phyloP scores from a whole-genome alignment of 2,329 filamentous ascomycete species.

The Monilinia laxa region DNA sequence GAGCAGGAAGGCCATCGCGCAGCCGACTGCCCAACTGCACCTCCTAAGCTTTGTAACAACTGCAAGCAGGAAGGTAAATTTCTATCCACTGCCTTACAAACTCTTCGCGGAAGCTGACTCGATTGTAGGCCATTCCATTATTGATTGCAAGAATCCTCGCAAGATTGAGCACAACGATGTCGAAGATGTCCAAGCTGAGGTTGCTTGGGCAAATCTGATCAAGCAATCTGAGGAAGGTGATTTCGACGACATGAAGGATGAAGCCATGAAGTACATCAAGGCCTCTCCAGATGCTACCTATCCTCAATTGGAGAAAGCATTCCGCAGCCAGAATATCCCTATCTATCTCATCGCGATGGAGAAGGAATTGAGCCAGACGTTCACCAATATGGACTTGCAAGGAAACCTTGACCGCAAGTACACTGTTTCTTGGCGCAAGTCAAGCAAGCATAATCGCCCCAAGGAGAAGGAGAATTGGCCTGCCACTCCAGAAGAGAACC shows the following conservation, averaged over 20 bases:
- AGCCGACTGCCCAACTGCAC: slow-evolving; percentile 62
- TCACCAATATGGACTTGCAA: slow-evolving; percentile 72
- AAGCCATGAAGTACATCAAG: slow-evolving; percentile 61
- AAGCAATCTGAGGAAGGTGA: slow-evolving; percentile 55
- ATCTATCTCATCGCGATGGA: slow-evolving; percentile 64
- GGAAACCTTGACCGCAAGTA: slow-evolving; percentile 66
- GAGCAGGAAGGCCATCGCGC: slow-evolving; percentile 54
- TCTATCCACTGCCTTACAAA: background rate
- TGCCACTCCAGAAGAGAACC: slow-evolving; percentile 55
- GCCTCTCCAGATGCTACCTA: slow-evolving; percentile 58
- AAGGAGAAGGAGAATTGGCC: slow-evolving; percentile 63
- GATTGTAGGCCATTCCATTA: slow-evolving; percentile 52
- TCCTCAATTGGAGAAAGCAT: slow-evolving; percentile 57
- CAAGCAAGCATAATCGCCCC: slow-evolving; percentile 55
- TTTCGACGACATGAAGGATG: slow-evolving; percentile 62
- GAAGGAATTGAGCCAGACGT: slow-evolving; percentile 54
- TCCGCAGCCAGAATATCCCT: slow-evolving; percentile 54
- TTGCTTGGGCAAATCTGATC: slow-evolving; percentile 58
- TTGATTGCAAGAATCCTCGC: slow-evolving; percentile 59
- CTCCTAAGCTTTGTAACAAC: slow-evolving; percentile 57
- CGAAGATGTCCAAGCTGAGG: slow-evolving; percentile 51
- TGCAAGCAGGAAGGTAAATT: slow-evolving; percentile 59
- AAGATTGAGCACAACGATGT: slow-evolving; percentile 55
- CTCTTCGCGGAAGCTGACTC: slow-evolving; percentile 6
- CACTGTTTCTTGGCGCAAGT: slow-evolving; percentile 62